Evolutionary conservation across 2,329 filamentous ascomycete genomes (phyloP).

Genomic region (Pezicula carpinea): DNA sequence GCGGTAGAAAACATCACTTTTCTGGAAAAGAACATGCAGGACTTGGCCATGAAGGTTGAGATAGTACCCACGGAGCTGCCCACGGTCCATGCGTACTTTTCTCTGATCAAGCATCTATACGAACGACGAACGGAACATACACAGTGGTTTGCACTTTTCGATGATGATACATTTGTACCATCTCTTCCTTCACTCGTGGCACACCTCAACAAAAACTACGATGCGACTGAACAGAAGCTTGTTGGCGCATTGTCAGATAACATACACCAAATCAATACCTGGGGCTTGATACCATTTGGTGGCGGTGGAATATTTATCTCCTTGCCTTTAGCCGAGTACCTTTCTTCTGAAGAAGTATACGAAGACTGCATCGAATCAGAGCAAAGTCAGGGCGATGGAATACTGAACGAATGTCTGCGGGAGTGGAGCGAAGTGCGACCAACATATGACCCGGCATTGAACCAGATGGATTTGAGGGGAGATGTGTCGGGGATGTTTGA

Average conservation of each 20-base stretch:
- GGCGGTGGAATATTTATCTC: conserved; percentile 25
- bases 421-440: conserved; percentile 13
- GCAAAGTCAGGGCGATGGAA: conserved; percentile 19
- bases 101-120: conserved; percentile 21
- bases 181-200: conserved; percentile 18
- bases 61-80: conserved; percentile 7
- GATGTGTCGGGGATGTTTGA: conserved; percentile 20
- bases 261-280: conserved; percentile 14
- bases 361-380: conserved; percentile 12
- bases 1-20: conserved; percentile 1
- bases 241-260: conserved; percentile 21
- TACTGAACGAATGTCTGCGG: conserved; percentile 19
- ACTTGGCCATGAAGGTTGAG: conserved; percentile 14
- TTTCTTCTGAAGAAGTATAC: conserved; percentile 10
- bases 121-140: conserved; percentile 15
- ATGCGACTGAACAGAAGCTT: conserved; percentile 10
- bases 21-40: conserved; percentile 9
- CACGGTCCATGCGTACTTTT: conserved; percentile 20
- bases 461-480: conserved; percentile 25
- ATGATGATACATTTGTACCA: conserved; percentile 26
- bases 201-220: conserved; percentile 16
- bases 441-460: conserved; percentile 15
- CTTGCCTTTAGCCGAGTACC: conserved; percentile 15
- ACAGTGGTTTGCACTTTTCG: conserved; percentile 22
- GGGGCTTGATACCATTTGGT: conserved; percentile 21